A percentile compares a stretch with the other conserved stretches of the same genome.
These are phyloP conservation scores for Globomyces sp. DNA, from an alignment of 371 early-diverging fungal species.

Conservation along the genomic window DNA sequence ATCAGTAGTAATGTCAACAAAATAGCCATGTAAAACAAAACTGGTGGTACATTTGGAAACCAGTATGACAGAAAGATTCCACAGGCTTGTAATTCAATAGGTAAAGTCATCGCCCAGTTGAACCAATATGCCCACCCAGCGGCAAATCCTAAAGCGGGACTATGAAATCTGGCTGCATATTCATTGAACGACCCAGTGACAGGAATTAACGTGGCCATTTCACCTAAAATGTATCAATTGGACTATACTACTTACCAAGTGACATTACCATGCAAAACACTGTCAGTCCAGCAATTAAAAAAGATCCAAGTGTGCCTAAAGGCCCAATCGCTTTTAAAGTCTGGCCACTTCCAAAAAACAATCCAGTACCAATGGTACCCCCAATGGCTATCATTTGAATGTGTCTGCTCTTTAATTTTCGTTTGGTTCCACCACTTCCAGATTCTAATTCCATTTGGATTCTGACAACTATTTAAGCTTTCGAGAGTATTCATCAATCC, in stretches of 20 bases:
- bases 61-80: conserved; percentile 73
- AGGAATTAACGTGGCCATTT: conserved; percentile 84
- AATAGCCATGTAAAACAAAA: conserved; percentile 56
- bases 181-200: conserved; percentile 80
- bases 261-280: conserved; percentile 78
- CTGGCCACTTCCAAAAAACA: conserved; percentile 75
- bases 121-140: conserved; percentile 81
- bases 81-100: conserved; percentile 66
- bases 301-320: conserved; percentile 62
- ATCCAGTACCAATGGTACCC: conserved; percentile 68
- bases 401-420: conserved; percentile 28
- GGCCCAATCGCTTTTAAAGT: conserved; percentile 70
- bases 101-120: conserved; percentile 79
- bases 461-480: background rate
- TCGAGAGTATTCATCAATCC: background rate
- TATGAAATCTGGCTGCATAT: conserved; percentile 80
- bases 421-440: background rate
- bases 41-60: conserved; percentile 63
- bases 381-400: conserved; percentile 51
- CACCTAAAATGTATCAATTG: conserved; percentile 51
- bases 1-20: conserved; percentile 32
- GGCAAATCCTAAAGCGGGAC: conserved; percentile 78
- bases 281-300: conserved; percentile 68
- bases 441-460: background rate
- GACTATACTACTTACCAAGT: conserved; percentile 29